Evolutionary conservation across 768 basidiomycete genomes (phyloP), one percentile per base, ranked within the genome.

Genomic region (Tubosaeta sp.): DNA sequence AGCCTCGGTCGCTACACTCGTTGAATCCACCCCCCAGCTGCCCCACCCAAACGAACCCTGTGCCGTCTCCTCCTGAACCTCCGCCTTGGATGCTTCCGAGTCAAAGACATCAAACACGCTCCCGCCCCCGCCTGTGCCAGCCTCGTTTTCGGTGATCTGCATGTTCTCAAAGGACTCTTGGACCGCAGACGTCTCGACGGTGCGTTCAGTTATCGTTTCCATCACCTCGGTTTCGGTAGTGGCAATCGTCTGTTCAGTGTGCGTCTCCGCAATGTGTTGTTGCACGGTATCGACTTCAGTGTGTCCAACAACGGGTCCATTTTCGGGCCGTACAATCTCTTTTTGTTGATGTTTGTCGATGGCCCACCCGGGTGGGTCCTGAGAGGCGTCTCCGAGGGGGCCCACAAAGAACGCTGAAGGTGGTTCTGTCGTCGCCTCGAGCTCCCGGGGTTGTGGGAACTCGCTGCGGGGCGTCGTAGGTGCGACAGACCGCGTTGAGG

Each of bases 261-360:
- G 16, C 12, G 51, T 24, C 31, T 45, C 64, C 11, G 25, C 11
- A 29, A 55, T 11, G 29, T 61, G 43, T n/a, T 59, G 52, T 6
- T 68, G 68, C 18, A 56, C 41, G 14, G 58, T 54, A 32, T 69
- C 67, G 29, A 66, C 66, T 1, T 66, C 66, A 3, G 68, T 69
- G 1, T 67, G 54, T 35, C 51, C 58, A 3, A 51, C 25, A 4
- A 49, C 25, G 3, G n/a, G 21, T 2, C 32, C 16, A 6, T 55
- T 56, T 13, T 59, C 65, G 8, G 48, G 0, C 2, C 18, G 11
- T 18, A 9, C 9, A 3, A 36, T n/a, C 1, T 38, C 49, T 16
- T 41, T 48, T 10, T 21, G 6, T 2, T 60, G 53, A 19, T 49
- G 10, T 7, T 67, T 35, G 4, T 63, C 35, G 5, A 69, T 29